Percentiles rank a stretch among this genome's conserved stretches.
phyloP scores from a whole-genome alignment of 495 filamentous ascomycete genomes.

The Penicillium chermesinum region DNA sequence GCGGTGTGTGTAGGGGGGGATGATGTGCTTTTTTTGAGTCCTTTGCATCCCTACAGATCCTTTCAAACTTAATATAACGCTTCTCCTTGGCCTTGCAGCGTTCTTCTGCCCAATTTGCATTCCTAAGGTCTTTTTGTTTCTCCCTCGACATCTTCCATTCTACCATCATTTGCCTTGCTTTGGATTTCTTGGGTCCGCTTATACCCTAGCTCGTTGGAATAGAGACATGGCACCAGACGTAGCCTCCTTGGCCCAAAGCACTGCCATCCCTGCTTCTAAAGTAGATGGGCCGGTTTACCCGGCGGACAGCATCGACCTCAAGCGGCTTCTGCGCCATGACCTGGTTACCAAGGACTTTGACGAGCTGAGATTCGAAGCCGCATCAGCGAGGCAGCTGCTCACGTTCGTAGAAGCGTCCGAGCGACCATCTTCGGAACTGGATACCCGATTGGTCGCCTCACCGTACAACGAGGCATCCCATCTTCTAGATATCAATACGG shows the following conservation, averaged over 20 bases:
- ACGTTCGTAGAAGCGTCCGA: constrained; percentile 9
- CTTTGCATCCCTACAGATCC: not conserved
- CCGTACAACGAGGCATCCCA: constrained; percentile 66
- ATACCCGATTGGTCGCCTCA: constrained; percentile 54
- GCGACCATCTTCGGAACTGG: constrained; percentile 9
- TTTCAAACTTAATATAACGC: not conserved
- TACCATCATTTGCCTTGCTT: too few relatives aligned
- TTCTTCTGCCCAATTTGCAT: not conserved
- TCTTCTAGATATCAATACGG: constrained; percentile 61
- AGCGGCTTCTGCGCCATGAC: constrained; percentile 24
- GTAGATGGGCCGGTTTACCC: not conserved
- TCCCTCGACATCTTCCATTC: too few relatives aligned
- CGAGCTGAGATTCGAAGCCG: constrained; percentile 31
- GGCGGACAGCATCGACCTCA: not conserved
- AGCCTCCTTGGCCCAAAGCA: not conserved
- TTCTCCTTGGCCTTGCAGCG: not conserved
- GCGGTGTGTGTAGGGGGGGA: constrained; percentile 2
- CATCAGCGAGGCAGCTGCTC: constrained; percentile 28
- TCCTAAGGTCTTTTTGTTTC: too few relatives aligned
- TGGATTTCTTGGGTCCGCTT: not conserved
- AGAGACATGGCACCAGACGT: not conserved
- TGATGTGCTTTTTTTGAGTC: not conserved
- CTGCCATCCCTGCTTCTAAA: not conserved
- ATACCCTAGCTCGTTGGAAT: not conserved
- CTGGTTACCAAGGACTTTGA: constrained; percentile 32